Percentiles rank a stretch among this genome's conserved stretches.
These are phyloP conservation scores for Cyclotella sp. DNA, from an alignment of 108 stramenopile species.

Conservation along the genomic window DNA sequence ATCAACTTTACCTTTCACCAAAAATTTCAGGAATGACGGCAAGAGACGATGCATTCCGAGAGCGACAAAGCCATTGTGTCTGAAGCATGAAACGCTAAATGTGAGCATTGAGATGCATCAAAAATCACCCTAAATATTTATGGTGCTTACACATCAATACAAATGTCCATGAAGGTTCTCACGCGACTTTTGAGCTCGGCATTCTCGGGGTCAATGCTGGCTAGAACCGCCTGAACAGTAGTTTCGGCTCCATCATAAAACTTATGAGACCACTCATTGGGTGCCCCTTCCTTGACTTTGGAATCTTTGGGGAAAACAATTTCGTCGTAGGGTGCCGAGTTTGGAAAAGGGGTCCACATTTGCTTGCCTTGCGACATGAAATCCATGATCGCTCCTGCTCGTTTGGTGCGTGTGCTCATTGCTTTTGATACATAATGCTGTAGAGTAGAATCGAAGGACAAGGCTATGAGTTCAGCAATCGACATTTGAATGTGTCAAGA, in stretches of 20 bases:
- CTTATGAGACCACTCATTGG: conserved; percentile 41
- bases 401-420: conserved; percentile 40
- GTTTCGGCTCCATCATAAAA: conserved; percentile 32
- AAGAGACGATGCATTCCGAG: conserved; percentile 42
- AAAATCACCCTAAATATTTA: background rate
- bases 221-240: conserved; percentile 23
- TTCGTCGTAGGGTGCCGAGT: conserved; percentile 44
- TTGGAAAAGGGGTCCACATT: conserved; percentile 37
- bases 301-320: conserved; percentile 46
- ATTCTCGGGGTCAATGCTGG: conserved; percentile 34
- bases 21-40: conserved; percentile 42
- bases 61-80: conserved; percentile 51
- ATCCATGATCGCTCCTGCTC: conserved; percentile 50
- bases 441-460: background rate
- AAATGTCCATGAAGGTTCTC: conserved; percentile 35
- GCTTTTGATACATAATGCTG: conserved; percentile 53
- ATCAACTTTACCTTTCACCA: conserved; percentile 39
- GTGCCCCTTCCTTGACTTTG: conserved; percentile 36
- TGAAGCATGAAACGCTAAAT: conserved; percentile 8
- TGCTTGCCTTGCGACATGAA: conserved; percentile 52
- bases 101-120: background rate
- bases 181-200: conserved; percentile 36
- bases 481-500: background rate
- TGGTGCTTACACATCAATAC: conserved; percentile 33
- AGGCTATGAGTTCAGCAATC: background rate